These are phyloP conservation scores for Physaria fendleri DNA, from an alignment of 345 rosid genomes.

Conservation along the genomic window DNA sequence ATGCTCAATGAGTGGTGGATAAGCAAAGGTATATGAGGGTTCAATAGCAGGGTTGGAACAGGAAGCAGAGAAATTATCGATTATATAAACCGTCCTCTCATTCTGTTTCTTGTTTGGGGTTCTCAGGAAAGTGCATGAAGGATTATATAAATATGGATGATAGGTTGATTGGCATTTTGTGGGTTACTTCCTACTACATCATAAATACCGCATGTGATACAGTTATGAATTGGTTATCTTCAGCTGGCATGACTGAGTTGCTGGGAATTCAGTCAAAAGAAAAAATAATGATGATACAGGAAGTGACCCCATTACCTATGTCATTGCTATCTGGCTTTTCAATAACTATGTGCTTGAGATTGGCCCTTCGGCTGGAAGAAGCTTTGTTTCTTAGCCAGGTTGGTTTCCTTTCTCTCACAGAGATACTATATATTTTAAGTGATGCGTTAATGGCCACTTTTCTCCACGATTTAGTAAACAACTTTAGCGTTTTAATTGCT, in stretches of 20 bases:
- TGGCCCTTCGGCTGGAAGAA: slow-evolving; percentile 82
- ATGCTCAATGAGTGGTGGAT: slow-evolving; percentile 99
- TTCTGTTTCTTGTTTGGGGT: slow-evolving; percentile 27
- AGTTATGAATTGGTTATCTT: slow-evolving; percentile 72
- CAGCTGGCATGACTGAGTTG: slow-evolving; percentile 71
- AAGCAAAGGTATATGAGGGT: slow-evolving; percentile 63
- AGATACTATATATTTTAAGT: slow-evolving; percentile 15
- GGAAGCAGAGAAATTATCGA: no score
- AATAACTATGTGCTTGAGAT: slow-evolving; percentile 65
- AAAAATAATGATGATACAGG: slow-evolving; percentile 70
- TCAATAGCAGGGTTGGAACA: not conserved
- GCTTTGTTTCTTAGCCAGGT: slow-evolving; percentile 85
- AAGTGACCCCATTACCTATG: slow-evolving; percentile 94
- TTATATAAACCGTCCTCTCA: not conserved
- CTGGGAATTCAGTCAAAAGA: slow-evolving; percentile 66
- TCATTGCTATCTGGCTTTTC: slow-evolving; percentile 86
- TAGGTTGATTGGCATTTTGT: slow-evolving; percentile 92
- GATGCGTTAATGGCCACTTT: slow-evolving; percentile 7
- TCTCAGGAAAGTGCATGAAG: slow-evolving; percentile 81
- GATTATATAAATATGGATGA: slow-evolving; percentile 98
- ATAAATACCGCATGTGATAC: slow-evolving; percentile 90
- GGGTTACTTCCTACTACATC: slow-evolving; percentile 96
- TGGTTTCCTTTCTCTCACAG: slow-evolving; percentile 24
- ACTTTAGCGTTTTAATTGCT: not conserved
- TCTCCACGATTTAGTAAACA: slow-evolving; percentile 7